Conservation (phyloP, 2,329 filamentous ascomycete genomes). For the Aphanoascus verrucosus region DNA sequence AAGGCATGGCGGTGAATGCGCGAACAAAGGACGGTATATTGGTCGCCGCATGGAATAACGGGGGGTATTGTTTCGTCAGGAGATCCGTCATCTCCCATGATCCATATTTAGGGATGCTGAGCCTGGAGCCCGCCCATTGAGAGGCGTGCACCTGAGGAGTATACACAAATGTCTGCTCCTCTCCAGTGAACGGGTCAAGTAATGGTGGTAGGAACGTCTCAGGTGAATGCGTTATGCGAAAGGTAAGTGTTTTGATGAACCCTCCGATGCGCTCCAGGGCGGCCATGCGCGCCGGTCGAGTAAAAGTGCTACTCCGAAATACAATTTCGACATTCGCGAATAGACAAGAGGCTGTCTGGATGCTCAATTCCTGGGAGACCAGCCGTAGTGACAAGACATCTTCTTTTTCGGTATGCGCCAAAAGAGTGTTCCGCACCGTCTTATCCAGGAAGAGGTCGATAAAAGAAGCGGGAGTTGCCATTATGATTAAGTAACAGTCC, state of each 20-base stretch:
- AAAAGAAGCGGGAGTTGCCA: not conserved
- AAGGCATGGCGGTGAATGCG: conserved; percentile 57
- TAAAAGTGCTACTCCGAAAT: conserved; percentile 58
- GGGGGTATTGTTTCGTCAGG: conserved; percentile 75
- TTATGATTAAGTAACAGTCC: not conserved
- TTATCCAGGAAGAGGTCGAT: conserved; percentile 23
- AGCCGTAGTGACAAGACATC: conserved; percentile 29
- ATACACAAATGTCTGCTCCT: conserved; percentile 72
- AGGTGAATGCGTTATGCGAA: conserved; percentile 64
- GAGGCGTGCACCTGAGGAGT: conserved; percentile 57
- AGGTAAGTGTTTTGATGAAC: conserved; percentile 66
- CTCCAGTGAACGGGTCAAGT: conserved; percentile 63
- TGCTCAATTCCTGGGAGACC: conserved; percentile 28
- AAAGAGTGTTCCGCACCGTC: conserved; percentile 25
- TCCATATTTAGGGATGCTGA: conserved; percentile 61
- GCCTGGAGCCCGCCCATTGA: conserved; percentile 48
- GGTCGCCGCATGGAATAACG: conserved; percentile 78
- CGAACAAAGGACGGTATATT: conserved; percentile 76
- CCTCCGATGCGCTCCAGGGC: conserved; percentile 68
- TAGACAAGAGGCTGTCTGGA: conserved; percentile 26
- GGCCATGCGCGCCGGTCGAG: conserved; percentile 58
- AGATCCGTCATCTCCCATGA: conserved; percentile 69
- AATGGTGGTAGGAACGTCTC: conserved; percentile 77
- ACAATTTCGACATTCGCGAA: conserved; percentile 38
- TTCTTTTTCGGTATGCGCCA: conserved; percentile 23